These are phyloP conservation scores for Globisporangium echinulatum DNA, from an alignment of 352 stramenopile species.

Conservation along the genomic window DNA sequence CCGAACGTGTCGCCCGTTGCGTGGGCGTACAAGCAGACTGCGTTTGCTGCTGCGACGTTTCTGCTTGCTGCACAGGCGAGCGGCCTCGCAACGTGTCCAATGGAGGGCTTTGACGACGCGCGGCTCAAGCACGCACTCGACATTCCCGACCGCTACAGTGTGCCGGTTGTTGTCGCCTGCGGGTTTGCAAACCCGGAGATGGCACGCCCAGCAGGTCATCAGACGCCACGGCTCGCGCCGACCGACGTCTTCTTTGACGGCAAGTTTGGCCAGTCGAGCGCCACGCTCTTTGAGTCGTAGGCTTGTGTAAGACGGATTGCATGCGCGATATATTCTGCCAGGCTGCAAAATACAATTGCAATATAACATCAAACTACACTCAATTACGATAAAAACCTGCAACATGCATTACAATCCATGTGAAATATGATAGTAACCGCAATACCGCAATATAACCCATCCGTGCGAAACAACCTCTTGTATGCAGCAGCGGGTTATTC, in stretches of 20 bases:
- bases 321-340: too few relatives aligned
- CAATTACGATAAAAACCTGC: too few relatives aligned
- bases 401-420: too few relatives aligned
- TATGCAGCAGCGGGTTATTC: too few relatives aligned
- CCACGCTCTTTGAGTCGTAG: constrained; percentile 34
- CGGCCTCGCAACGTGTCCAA: constrained; percentile 61
- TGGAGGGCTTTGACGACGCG: constrained; percentile 76
- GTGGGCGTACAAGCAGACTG: constrained; percentile 81
- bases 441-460: too few relatives aligned
- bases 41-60: constrained; percentile 65
- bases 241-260: constrained; percentile 81
- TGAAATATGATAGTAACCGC: too few relatives aligned
- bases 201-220: neutral
- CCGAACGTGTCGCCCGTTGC: constrained; percentile 57
- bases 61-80: constrained; percentile 64
- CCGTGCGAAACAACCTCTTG: too few relatives aligned
- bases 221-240: constrained; percentile 40
- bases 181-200: constrained; percentile 39
- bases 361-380: too few relatives aligned
- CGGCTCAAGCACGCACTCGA: constrained; percentile 57
- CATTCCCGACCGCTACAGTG: constrained; percentile 70
- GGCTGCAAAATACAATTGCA: too few relatives aligned
- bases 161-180: constrained; percentile 67
- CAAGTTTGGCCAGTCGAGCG: constrained; percentile 69
- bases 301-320: too few relatives aligned